Conservation (phyloP, 2,329 filamentous ascomycete genomes). For the Neonectria sp. region DNA sequence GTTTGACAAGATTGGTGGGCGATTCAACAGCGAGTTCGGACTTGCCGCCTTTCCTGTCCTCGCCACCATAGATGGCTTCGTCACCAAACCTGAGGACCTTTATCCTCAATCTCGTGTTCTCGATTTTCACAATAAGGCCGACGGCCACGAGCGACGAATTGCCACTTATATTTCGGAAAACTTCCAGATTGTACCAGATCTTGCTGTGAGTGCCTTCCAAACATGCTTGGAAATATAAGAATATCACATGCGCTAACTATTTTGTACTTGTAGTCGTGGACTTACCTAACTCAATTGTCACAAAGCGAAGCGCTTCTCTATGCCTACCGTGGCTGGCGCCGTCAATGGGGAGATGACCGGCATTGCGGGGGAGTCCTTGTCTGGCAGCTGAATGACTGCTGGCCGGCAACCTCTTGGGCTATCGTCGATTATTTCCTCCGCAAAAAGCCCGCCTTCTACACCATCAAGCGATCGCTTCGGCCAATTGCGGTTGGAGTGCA, state of each 20-base stretch:
- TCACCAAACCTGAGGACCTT: constrained; percentile 81
- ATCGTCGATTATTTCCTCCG: constrained; percentile 85
- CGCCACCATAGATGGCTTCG: constrained; percentile 86
- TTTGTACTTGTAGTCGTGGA: constrained; percentile 65
- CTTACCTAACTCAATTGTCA: constrained; percentile 83
- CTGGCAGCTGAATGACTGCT: constrained; percentile 91
- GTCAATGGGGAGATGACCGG: constrained; percentile 81
- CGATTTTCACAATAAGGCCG: constrained; percentile 97
- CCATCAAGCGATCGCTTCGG: constrained; percentile 47
- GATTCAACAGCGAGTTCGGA: constrained; percentile 95
- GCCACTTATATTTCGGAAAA: constrained; percentile 94
- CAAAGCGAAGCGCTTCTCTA: constrained; percentile 77
- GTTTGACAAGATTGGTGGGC: constrained; percentile 87
- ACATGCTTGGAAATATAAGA: too few relatives aligned
- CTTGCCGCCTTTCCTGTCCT: constrained; percentile 94
- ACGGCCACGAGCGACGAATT: constrained; percentile 88
- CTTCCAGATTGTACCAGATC: constrained; percentile 75
- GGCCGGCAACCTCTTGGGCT: constrained; percentile 85
- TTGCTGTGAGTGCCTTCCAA: too few relatives aligned
- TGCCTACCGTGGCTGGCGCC: constrained; percentile 79
- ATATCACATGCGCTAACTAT: too few relatives aligned
- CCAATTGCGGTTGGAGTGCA: constrained; percentile 64
- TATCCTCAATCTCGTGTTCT: constrained; percentile 89
- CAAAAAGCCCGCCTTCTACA: constrained; percentile 84
- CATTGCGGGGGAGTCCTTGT: constrained; percentile 84